Conservation (phyloP, 2,329 filamentous ascomycete species). For the Cladophialophora immunda region DNA sequence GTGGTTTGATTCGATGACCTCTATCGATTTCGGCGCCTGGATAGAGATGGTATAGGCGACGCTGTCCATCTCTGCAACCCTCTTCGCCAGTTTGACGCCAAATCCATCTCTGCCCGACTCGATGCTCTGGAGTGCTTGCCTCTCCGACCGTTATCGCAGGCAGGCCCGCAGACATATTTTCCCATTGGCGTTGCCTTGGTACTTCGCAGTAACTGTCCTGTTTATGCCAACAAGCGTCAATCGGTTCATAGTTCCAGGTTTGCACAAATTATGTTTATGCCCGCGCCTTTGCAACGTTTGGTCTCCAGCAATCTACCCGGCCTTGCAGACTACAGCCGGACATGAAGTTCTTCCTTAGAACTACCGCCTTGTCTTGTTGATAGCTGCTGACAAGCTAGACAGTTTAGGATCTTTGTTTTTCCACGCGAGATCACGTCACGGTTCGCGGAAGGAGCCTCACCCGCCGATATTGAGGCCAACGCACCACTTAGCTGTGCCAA, state of each 20-base stretch:
- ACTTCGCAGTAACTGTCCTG: no score
- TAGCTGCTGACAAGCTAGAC: background rate
- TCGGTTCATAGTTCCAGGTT: no score
- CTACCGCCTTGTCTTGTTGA: background rate
- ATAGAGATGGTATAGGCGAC: conserved; percentile 5
- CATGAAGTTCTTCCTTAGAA: background rate
- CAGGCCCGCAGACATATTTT: no score
- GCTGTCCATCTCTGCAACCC: conserved; percentile 5
- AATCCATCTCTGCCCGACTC: conserved; percentile 7
- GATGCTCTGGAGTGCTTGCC: no score
- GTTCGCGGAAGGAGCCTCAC: background rate
- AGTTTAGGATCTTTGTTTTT: background rate
- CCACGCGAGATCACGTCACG: background rate
- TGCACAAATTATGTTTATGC: no score
- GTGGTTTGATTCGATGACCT: background rate
- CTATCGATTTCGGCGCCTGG: no score
- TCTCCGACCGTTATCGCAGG: no score
- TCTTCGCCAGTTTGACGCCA: conserved; percentile 18
- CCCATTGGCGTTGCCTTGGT: no score
- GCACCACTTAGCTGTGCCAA: background rate
- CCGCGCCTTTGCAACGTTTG: no score
- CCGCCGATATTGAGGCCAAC: background rate
- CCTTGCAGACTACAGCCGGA: background rate
- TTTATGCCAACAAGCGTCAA: no score
- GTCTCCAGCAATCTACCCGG: conserved; percentile 1